These are phyloP conservation scores for Candida gorgasii DNA, from an alignment of 805 yeast species.

Conservation along the genomic window DNA sequence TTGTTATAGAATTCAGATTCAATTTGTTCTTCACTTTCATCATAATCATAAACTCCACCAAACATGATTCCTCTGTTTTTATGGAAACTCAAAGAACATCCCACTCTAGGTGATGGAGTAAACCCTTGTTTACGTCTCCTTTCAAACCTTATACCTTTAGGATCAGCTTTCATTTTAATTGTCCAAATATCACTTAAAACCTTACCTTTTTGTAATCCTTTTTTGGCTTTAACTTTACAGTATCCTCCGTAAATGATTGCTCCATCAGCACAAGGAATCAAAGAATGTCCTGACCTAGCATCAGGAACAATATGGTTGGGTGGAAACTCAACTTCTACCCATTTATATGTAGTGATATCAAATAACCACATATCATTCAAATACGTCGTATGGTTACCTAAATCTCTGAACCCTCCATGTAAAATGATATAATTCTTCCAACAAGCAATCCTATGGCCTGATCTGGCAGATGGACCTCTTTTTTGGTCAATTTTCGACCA, in stretches of 20 bases:
- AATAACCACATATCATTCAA: constrained; percentile 88
- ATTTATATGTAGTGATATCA: constrained; percentile 84
- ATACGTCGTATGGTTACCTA: constrained; percentile 82
- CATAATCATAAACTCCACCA: constrained; percentile 94
- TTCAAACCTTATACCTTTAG: constrained; percentile 80
- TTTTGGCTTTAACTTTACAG: constrained; percentile 85
- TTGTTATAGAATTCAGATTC: constrained; percentile 84
- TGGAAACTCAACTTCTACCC: constrained; percentile 89
- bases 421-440: constrained; percentile 90
- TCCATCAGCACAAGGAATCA: constrained; percentile 78
- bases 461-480: constrained; percentile 73
- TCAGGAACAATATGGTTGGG: constrained; percentile 81
- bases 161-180: constrained; percentile 81
- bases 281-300: constrained; percentile 90
- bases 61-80: constrained; percentile 89
- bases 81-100: constrained; percentile 85
- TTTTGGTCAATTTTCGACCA: constrained; percentile 86
- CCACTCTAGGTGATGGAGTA: constrained; percentile 92
- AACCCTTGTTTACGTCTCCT: constrained; percentile 86
- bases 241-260: constrained; percentile 91
- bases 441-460: constrained; percentile 86
- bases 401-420: constrained; percentile 92
- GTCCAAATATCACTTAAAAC: constrained; percentile 85
- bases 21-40: constrained; percentile 90
- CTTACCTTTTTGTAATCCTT: constrained; percentile 89